Evolutionary conservation across 129 eudicot genomes (phyloP).

Genomic region (Tagetes erecta): DNA sequence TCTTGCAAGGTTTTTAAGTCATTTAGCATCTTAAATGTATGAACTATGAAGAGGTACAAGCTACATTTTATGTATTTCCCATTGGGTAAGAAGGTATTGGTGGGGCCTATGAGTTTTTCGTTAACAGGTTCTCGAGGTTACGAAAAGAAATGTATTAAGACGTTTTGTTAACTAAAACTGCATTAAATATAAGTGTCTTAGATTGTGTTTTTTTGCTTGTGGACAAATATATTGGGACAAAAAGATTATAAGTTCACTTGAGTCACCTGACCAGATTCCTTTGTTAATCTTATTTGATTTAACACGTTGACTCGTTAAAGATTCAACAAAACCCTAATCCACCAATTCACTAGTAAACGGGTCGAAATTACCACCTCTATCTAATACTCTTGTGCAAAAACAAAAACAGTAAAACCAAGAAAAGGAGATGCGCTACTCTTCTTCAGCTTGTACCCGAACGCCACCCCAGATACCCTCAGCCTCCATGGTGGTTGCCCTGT

Average conservation of each 20-base stretch:
- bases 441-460: conserved; percentile 79
- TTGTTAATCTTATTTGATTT: neutral
- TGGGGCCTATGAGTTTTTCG: too few species aligned
- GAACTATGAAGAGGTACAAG: neutral
- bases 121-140: too few species aligned
- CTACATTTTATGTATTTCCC: neutral
- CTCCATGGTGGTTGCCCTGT: conserved; percentile 92
- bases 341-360: neutral
- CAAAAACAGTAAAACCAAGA: conserved; percentile 70
- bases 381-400: conserved; percentile 2
- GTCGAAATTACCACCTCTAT: conserved; percentile 1
- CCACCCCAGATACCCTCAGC: conserved; percentile 66
- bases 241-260: neutral
- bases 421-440: conserved; percentile 97
- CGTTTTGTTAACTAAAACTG: too few species aligned
- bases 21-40: neutral
- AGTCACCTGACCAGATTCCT: neutral
- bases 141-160: too few species aligned
- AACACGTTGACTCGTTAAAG: neutral
- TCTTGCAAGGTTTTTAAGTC: neutral
- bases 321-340: neutral
- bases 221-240: too few species aligned
- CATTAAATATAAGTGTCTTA: too few species aligned
- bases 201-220: neutral
- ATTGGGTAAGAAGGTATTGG: too few species aligned